phyloP scores from a whole-genome alignment of 23 red algal genomes.

The Chondrus crispus region DNA sequence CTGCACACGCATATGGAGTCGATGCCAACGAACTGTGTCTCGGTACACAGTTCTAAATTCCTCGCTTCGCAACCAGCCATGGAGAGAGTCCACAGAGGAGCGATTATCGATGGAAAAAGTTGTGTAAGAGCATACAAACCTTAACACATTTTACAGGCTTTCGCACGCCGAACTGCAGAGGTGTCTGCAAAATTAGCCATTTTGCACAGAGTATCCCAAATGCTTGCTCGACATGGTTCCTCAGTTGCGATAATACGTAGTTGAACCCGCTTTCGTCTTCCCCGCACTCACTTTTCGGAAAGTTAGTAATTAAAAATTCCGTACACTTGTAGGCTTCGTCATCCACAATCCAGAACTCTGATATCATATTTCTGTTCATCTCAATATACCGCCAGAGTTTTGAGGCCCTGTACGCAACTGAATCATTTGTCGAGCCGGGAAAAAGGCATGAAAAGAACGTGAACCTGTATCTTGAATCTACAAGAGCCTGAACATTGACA shows the following conservation, averaged over 20 bases:
- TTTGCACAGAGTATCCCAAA: background rate
- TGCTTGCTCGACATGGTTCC: background rate
- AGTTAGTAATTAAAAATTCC: slow-evolving; percentile 7
- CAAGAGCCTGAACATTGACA: background rate
- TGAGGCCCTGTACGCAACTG: background rate
- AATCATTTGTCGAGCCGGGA: background rate
- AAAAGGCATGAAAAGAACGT: background rate
- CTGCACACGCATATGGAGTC: background rate
- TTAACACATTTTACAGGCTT: background rate
- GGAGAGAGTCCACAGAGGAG: background rate
- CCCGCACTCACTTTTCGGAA: background rate
- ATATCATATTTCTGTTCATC: background rate
- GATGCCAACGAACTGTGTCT: background rate
- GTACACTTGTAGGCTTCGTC: slow-evolving; percentile 29
- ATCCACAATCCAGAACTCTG: background rate
- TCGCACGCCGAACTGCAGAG: background rate
- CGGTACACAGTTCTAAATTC: background rate
- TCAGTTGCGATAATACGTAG: background rate
- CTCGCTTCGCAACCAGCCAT: background rate
- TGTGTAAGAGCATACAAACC: slow-evolving; percentile 4
- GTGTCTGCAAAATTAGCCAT: background rate
- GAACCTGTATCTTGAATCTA: background rate
- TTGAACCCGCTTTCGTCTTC: background rate
- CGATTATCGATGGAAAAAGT: background rate
- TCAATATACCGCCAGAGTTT: background rate